Evolutionary conservation across 306 rosid species (phyloP), one percentile per base, ranked within the genome.

Genomic region (Inga laurina): DNA sequence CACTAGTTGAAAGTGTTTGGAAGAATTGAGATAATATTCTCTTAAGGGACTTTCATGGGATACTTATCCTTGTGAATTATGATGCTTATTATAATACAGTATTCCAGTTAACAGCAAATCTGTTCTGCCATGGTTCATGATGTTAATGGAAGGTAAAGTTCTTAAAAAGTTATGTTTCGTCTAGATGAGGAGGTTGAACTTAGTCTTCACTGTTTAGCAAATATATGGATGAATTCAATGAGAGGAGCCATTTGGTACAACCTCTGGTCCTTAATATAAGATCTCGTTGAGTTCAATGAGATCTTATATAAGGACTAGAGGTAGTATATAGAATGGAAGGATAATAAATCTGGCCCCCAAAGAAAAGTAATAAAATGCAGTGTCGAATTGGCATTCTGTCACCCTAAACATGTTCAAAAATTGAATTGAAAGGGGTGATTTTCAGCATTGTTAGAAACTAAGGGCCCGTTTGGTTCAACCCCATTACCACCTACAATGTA

Each of bases 171-270:
- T 48, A 49, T 5, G 43, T 68, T 74, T 0, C 11, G 41, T 51
- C 52, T 37, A 56, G 41, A 81, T 59, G 44, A 80, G 43, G 64
- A 85, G 72, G 48, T 76, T 61, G 79, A 65, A n/a, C 30, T 71
- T 45, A 18, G 51, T 43, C 71, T 21, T 54, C 59, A 56, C 41
- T 8, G 7, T 34, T 57, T n/a, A 1, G 37, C 6, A 21, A 61
- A 24, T 24, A 61, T 61, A 61, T 24, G 67, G 35, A 22, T 3
- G 7, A 61, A 61, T 61, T 61, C 67, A 61, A 24, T 24, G 35
- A 10, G 35, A 24, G 14, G 32, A 59, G 18, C 32, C 15, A 24
- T 59, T n/a, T 22, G 6, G 66, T 22, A 39, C 43, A 1, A 39
- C 8, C 43, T 39, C 43, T 4, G 1, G 43, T 39, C 1, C 43